phyloP scores from a whole-genome alignment of 2,329 filamentous ascomycete species.

The Cladosporium sp. region DNA sequence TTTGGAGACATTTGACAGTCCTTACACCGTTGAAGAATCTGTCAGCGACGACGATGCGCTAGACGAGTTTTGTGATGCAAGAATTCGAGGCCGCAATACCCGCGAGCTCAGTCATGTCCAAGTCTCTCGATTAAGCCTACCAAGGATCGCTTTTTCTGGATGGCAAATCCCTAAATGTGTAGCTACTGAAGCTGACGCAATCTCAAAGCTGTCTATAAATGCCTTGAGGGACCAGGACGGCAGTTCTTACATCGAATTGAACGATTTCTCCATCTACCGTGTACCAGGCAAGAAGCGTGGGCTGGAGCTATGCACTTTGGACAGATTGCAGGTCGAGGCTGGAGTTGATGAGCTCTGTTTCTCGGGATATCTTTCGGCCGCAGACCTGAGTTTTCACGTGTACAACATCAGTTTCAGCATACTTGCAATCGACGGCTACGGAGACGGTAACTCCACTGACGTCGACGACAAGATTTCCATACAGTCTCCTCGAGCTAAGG shows the following conservation, averaged over 20 bases:
- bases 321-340: conserved; percentile 43
- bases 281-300: conserved; percentile 26
- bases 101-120: not conserved
- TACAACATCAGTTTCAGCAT: conserved; percentile 50
- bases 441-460: conserved; percentile 42
- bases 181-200: no score
- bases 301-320: conserved; percentile 50
- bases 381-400: conserved; percentile 45
- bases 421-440: conserved; percentile 63
- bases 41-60: no score
- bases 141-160: not conserved
- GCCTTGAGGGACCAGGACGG: not conserved
- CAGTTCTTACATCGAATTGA: conserved; percentile 12
- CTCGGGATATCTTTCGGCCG: conserved; percentile 53
- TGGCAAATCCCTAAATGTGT: not conserved
- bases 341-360: conserved; percentile 45
- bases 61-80: no score
- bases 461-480: conserved; percentile 51
- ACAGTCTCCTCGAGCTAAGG: conserved; percentile 42
- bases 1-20: no score
- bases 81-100: no score
- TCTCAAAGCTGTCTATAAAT: not conserved
- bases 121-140: not conserved
- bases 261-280: conserved; percentile 20
- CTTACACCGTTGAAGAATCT: no score